These are phyloP conservation scores for Rhizomucor pusillus DNA, from an alignment of 371 early-diverging fungal species.

Conservation along the genomic window DNA sequence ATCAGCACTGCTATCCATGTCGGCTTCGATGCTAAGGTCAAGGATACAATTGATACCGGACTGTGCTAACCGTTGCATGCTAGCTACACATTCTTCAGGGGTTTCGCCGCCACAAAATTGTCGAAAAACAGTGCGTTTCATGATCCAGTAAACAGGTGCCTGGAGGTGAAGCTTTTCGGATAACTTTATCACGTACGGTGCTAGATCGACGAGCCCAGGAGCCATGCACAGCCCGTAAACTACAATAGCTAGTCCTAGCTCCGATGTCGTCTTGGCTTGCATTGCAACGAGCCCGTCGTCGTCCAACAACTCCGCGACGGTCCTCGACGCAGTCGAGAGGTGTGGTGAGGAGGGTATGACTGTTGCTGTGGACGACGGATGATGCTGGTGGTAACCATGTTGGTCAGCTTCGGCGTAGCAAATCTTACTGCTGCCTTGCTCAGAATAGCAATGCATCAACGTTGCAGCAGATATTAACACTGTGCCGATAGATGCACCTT, in stretches of 20 bases:
- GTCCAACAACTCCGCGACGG: slow-evolving; percentile 28
- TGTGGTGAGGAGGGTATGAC: too few species aligned
- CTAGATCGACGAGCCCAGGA: slow-evolving; percentile 30
- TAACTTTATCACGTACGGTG: slow-evolving; percentile 42
- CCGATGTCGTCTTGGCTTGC: slow-evolving; percentile 42
- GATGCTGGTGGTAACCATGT: too few species aligned
- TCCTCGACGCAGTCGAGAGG: neutral
- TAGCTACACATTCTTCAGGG: slow-evolving; percentile 71
- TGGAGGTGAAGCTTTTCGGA: slow-evolving; percentile 61
- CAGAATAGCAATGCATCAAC: too few species aligned
- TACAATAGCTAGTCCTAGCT: slow-evolving; percentile 22
- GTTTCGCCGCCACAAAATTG: slow-evolving; percentile 89
- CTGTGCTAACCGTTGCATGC: slow-evolving; percentile 66
- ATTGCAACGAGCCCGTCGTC: slow-evolving; percentile 44
- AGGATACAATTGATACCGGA: slow-evolving; percentile 81
- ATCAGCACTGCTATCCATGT: slow-evolving; percentile 45
- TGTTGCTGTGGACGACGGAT: too few species aligned
- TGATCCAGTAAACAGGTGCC: slow-evolving; percentile 59
- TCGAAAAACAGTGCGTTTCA: slow-evolving; percentile 83
- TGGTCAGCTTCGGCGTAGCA: too few species aligned
- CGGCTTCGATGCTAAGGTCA: slow-evolving; percentile 83
- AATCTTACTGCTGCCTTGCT: too few species aligned
- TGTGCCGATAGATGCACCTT: too few species aligned
- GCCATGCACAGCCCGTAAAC: slow-evolving; percentile 35
- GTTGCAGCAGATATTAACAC: too few species aligned